These are phyloP conservation scores for Rhizophora mangle DNA, from an alignment of 345 rosid genomes.

Conservation along the genomic window DNA sequence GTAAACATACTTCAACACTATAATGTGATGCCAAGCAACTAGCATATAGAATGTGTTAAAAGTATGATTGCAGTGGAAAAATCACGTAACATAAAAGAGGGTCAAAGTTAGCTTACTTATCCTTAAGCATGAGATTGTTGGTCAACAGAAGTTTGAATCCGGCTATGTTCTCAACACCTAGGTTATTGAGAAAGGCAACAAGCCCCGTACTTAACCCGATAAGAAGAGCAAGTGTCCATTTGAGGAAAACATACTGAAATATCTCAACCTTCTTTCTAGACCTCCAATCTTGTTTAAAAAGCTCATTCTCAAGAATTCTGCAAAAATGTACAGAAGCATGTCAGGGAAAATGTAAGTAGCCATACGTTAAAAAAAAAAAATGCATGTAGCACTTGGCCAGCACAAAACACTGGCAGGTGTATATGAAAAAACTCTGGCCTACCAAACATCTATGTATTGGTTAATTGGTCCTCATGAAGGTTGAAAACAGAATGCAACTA, in stretches of 20 bases:
- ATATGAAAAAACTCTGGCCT: no score
- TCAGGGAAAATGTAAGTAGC: background rate
- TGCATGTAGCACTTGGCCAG: background rate
- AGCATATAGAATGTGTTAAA: background rate
- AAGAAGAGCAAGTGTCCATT: conserved; percentile 84
- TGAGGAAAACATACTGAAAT: conserved; percentile 66
- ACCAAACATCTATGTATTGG: no score
- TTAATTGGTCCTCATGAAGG: no score
- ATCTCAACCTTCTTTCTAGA: conserved; percentile 71
- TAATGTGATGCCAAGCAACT: no score
- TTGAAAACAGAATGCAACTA: no score
- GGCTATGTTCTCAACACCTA: conserved; percentile 80
- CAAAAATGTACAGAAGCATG: background rate
- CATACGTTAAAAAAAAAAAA: no score
- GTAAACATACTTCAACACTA: no score
- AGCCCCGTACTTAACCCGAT: conserved; percentile 72
- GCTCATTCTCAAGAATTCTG: conserved; percentile 83
- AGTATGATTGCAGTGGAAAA: no score
- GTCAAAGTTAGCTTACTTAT: conserved; percentile 47
- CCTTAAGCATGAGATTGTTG: conserved; percentile 66
- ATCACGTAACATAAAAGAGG: background rate
- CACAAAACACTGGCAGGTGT: no score
- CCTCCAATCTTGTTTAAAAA: conserved; percentile 93
- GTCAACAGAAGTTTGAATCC: conserved; percentile 75
- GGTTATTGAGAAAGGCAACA: conserved; percentile 63